Base-by-base conservation (phyloP, 345 rosid species). In the Arabidopsis suecica region DNA sequence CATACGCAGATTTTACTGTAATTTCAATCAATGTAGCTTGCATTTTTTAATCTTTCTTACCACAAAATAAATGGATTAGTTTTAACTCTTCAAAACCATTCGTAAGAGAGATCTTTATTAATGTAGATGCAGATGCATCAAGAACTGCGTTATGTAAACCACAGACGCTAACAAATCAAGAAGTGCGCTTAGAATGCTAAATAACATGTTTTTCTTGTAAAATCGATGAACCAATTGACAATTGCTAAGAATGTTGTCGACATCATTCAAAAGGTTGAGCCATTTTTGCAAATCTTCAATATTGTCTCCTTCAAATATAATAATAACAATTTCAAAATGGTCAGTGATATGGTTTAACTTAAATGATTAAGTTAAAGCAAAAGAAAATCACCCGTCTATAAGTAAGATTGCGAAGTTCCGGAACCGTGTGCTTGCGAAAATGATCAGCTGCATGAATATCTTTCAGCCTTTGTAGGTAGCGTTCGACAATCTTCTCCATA, bases 1-100 rank as follows among this genome's bases (percentile, higher is more conserved):
- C 75, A 54, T 62, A 69, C 44, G 32, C 38, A 71, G 69, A 64
- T 64, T 70, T 63, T 64, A 77, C 20, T 71, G 76, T 71, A 77
- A 51, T 48, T 71, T 64, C 62, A 62, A 36, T 64, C 72, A 64
- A 33, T 65, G 76, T 71, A 77, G 72, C 68, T 65, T 37, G 59
- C 64, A 38, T 71, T 34, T 16, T 49, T 42, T 10, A 25, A 61
- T 44, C 11, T 65, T 77, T 64, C 66, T 77, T 71, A 56, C 67
- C 72, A 71, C 79, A 61, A 53, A 53, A 69, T 73, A 55, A 73
- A 44, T 56, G 9, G 13, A 57, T 74, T 57, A 74, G 66, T 44
- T 55, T 22, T 6, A 22, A 41, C 9, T 38, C 53, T 72, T 38
- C 1, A 22, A 11, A 38, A 12, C 28, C 16, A 16, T 65, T 44